Evolutionary conservation across 768 basidiomycete species (phyloP).

Genomic region (Calocera viscosa): DNA sequence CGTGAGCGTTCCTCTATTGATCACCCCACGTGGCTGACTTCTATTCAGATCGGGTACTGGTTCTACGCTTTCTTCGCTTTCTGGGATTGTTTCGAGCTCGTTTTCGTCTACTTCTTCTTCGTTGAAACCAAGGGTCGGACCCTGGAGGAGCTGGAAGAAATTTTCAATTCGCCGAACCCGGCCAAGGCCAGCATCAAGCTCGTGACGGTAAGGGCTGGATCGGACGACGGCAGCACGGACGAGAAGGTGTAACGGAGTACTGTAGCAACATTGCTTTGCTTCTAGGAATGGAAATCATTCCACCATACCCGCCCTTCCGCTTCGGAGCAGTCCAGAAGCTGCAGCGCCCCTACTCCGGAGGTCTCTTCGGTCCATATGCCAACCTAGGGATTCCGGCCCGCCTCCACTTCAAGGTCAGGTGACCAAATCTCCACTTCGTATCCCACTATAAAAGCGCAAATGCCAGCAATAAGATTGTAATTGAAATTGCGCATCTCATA

Average conservation of each 20-base stretch:
- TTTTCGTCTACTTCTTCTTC: constrained; percentile 22
- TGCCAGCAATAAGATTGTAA: not conserved
- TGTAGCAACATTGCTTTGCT: no score
- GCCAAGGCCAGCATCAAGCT: not conserved
- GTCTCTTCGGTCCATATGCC: not conserved
- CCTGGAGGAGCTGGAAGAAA: constrained; percentile 28
- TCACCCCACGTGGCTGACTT: no score
- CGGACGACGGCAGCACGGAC: constrained; percentile 3
- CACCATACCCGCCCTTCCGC: not conserved
- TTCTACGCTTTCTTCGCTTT: constrained; percentile 20
- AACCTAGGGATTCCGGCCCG: not conserved
- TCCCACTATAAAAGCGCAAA: not conserved
- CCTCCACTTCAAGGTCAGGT: constrained; percentile 2
- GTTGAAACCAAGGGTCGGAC: constrained; percentile 25
- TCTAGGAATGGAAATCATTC: not conserved
- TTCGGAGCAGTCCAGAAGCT: no score
- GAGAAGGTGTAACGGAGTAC: not conserved
- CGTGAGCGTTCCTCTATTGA: constrained; percentile 29
- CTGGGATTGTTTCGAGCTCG: constrained; percentile 22
- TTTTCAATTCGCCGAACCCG: constrained; percentile 21
- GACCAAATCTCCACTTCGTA: not conserved
- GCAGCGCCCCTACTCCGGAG: not conserved
- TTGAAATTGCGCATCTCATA: not conserved
- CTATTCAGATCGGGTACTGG: constrained; percentile 6
- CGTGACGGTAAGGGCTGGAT: not conserved